Base-by-base conservation (phyloP, 169 alveolate species). In the Eimeria falciformis region DNA sequence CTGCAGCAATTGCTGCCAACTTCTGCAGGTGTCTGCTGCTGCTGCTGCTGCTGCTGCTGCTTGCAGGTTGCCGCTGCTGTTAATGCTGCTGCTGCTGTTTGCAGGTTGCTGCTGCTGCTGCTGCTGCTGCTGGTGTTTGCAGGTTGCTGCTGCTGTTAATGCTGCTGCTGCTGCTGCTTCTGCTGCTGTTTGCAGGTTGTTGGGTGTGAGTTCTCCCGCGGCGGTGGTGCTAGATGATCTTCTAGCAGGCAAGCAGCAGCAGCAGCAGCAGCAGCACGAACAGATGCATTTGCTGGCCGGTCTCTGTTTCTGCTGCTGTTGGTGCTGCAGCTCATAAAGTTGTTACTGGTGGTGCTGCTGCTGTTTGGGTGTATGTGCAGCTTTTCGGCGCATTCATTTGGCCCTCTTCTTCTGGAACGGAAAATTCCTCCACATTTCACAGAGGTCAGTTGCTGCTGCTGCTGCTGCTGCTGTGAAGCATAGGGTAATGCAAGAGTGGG, bases 21-120 rank as follows among this genome's bases (percentile, higher is more conserved):
- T 37, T 33, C 14, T 71, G 83, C 83, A 71, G 83, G 83, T 43
- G 50, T 71, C 47, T 71, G 56, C 83, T 71, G 83, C 83, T 71
- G 83, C 83, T 71, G 83, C 53, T 71, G 56, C 37, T 12, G 79
- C 37, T 33, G 47, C 71, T 71, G 45, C 83, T 37, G 83, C 62
- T 50, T 14, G 14, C n/a, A 7, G 7, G 62, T 14, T 7, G 62
- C 62, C 14, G 62, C 62, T 50, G 7, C 14, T 50, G 62, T 50
- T 50, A n/a, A 50, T 14, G 62, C 62, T 14, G 79, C 79, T 68
- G 46, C 43, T 68, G 2, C 21, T 53, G 12, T 21, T 53, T 21
- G 0, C 65, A 14, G 12, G 1, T 21, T 25, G 75, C 75, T 65
- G 75, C 40, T 25, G n/a, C 75, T 65, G 40, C 75, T 0, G 40